These are phyloP conservation scores for Phytophthora palmivora DNA, from an alignment of 352 stramenopile genomes.

Conservation along the genomic window DNA sequence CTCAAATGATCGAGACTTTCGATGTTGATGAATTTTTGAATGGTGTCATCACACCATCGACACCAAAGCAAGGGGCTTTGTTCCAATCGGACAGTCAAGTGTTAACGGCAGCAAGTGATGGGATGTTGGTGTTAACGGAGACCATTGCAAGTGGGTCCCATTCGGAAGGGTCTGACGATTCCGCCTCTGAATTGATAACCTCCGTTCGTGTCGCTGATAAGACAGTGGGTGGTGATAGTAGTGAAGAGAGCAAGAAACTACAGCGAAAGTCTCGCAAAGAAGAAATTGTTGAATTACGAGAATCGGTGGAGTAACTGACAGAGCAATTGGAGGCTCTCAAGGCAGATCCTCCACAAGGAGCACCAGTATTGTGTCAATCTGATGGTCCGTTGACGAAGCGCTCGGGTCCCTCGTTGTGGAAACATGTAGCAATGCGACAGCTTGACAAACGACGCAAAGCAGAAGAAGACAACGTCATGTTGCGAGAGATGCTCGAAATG, in stretches of 20 bases:
- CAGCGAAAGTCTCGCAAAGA: conserved; percentile 21
- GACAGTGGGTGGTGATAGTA: neutral
- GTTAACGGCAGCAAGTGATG: neutral
- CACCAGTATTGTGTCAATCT: neutral
- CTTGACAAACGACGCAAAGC: conserved; percentile 17
- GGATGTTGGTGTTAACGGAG: neutral
- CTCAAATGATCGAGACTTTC: conserved; percentile 16
- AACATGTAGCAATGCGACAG: conserved; percentile 28
- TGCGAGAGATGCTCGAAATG: conserved; percentile 31
- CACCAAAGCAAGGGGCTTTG: neutral
- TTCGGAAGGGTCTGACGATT: conserved; percentile 6
- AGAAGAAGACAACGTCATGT: conserved; percentile 32
- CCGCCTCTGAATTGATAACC: neutral
- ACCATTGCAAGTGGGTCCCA: neutral
- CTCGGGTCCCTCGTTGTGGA: conserved; percentile 19
- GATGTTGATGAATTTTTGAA: conserved; percentile 12
- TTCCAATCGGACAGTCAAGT: neutral
- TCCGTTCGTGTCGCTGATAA: neutral
- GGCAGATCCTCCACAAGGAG: neutral
- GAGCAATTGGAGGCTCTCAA: conserved; percentile 17
- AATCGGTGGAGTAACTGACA: conserved; percentile 10
- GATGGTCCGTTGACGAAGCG: neutral
- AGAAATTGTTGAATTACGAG: conserved; percentile 5
- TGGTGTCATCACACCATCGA: neutral
- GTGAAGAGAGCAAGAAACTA: neutral